Evolutionary conservation across 192 early-diverging fungal genomes (phyloP).

Genomic region (Chytriomyces sp.): DNA sequence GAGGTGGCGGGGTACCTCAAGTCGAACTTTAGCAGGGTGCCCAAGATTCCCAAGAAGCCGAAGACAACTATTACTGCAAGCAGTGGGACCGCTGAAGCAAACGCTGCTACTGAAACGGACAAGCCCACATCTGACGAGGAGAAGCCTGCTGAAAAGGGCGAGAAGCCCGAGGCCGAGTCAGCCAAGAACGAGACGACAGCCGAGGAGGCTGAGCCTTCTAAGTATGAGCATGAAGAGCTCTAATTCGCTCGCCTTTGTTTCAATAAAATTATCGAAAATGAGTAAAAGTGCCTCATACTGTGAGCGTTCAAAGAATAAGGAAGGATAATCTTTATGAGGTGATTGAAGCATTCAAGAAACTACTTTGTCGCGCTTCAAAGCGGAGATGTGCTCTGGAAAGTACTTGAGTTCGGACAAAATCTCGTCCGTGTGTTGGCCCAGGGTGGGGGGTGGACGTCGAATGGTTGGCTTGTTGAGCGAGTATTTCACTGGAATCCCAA

Average conservation of each 20-base stretch:
- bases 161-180: slow-evolving; percentile 1
- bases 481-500: slow-evolving; percentile 80
- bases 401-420: slow-evolving; percentile 75
- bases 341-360: neutral
- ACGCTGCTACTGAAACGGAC: slow-evolving; percentile 38
- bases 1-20: slow-evolving; percentile 27
- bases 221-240: slow-evolving; percentile 3
- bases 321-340: neutral
- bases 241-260: no score
- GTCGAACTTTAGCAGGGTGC: slow-evolving; percentile 3
- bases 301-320: neutral
- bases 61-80: slow-evolving; percentile 38
- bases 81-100: slow-evolving; percentile 22
- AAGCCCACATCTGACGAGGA: slow-evolving; percentile 30
- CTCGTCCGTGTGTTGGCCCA: slow-evolving; percentile 89
- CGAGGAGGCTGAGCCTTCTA: no score
- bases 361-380: slow-evolving; percentile 5
- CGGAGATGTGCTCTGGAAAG: slow-evolving; percentile 53
- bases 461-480: slow-evolving; percentile 65
- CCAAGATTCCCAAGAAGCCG: slow-evolving; percentile 43
- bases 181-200: neutral
- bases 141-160: slow-evolving; percentile 1
- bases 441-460: slow-evolving; percentile 73
- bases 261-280: no score
- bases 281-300: no score